Conservation (phyloP, 306 rosid species). For the Ochetophila trinervis region DNA sequence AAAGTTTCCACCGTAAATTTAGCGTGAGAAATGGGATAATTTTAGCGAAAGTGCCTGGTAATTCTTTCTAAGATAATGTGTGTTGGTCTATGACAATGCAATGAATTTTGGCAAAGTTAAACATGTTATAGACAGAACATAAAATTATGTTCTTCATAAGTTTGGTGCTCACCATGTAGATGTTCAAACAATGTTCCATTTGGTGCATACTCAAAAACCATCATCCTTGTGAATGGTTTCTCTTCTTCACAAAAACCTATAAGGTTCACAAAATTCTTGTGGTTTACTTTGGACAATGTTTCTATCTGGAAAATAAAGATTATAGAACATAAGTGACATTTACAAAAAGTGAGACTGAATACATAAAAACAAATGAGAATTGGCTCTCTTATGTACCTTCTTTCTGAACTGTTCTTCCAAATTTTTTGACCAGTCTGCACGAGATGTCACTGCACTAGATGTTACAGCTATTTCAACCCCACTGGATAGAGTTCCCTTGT, state of each 20-base stretch:
- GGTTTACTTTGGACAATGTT: slow-evolving; percentile 72
- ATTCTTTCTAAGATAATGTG: neutral
- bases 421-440: slow-evolving; percentile 62
- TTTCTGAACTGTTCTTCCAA: slow-evolving; percentile 65
- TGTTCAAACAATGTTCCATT: slow-evolving; percentile 93
- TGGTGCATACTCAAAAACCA: slow-evolving; percentile 97
- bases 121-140: neutral
- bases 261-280: slow-evolving; percentile 84
- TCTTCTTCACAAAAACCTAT: slow-evolving; percentile 84
- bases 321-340: neutral
- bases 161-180: slow-evolving; percentile 63
- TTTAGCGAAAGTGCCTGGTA: neutral
- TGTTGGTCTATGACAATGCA: neutral
- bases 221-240: slow-evolving; percentile 86
- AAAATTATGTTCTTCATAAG: neutral
- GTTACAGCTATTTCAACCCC: slow-evolving; percentile 96
- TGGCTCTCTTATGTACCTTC: slow-evolving; percentile 46
- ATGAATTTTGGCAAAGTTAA: neutral
- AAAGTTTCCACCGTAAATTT: neutral
- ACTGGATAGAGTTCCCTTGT: slow-evolving; percentile 89
- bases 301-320: slow-evolving; percentile 49
- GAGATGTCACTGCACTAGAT: slow-evolving; percentile 44
- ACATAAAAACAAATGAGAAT: slow-evolving; percentile 1
- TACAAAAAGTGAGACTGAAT: slow-evolving; percentile 5
- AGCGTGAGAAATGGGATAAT: neutral